phyloP scores from a whole-genome alignment of 2,329 filamentous ascomycete species.

The Dactylellina drechsleri region DNA sequence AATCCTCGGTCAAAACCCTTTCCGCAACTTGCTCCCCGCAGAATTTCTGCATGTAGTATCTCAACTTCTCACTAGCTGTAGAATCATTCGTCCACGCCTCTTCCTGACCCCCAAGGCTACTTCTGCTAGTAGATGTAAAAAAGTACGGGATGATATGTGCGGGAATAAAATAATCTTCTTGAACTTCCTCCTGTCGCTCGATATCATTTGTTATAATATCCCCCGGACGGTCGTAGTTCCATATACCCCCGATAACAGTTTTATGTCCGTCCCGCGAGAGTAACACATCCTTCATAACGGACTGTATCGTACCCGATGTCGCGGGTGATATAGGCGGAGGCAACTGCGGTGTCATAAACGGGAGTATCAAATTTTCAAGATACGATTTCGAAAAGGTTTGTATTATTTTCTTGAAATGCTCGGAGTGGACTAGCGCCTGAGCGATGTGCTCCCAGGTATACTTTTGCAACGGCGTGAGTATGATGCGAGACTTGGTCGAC shows the following conservation, averaged over 20 bases:
- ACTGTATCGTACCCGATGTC: conserved; percentile 21
- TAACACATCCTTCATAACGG: conserved; percentile 18
- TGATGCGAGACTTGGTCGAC: neutral
- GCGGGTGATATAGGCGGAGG: conserved; percentile 31
- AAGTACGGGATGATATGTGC: conserved; percentile 38
- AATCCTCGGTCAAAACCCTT: conserved; percentile 31
- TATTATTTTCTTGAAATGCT: conserved; percentile 14
- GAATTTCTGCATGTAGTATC: conserved; percentile 48
- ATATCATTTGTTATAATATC: conserved; percentile 22
- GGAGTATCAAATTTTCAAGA: conserved; percentile 41
- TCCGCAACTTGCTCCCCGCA: conserved; percentile 25
- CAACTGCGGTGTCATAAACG: conserved; percentile 41
- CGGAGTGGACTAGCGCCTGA: conserved; percentile 21
- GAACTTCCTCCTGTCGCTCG: conserved; percentile 37
- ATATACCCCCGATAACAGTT: conserved; percentile 40
- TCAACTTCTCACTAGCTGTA: conserved; percentile 31
- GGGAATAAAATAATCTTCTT: conserved; percentile 44
- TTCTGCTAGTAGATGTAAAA: conserved; percentile 12
- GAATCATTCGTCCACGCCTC: conserved; percentile 15
- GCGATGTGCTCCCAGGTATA: conserved; percentile 39
- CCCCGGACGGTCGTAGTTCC: conserved; percentile 39
- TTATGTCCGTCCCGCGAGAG: conserved; percentile 34
- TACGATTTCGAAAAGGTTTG: conserved; percentile 30
- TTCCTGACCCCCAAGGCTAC: neutral
- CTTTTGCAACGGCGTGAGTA: conserved; percentile 9